These are phyloP conservation scores for Elaeis guineensis DNA, from an alignment of 176 grass and related monocot genomes.

Conservation along the genomic window DNA sequence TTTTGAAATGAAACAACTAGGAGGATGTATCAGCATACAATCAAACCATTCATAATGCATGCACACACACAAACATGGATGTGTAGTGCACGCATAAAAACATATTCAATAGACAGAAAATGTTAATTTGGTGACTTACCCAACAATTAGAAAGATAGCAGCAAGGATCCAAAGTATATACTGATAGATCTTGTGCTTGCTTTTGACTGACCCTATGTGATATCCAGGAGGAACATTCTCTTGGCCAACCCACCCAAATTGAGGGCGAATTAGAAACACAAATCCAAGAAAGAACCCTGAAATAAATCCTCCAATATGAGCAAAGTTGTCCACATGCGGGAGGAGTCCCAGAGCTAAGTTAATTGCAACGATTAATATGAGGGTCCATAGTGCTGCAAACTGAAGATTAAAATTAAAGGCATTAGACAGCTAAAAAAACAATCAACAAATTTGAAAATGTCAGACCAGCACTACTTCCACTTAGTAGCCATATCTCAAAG, in stretches of 20 bases:
- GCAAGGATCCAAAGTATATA: conserved; percentile 61
- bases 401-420: conserved; percentile 14
- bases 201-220: conserved; percentile 13
- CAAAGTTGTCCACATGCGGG: conserved; percentile 82
- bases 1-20: no score
- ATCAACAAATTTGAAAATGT: not conserved
- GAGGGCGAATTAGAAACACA: conserved; percentile 63
- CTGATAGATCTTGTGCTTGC: conserved; percentile 68
- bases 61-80: no score
- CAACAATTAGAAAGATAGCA: conserved; percentile 34
- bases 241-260: conserved; percentile 50
- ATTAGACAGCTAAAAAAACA: not conserved
- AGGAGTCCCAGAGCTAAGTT: conserved; percentile 79
- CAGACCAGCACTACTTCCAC: not conserved
- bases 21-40: no score
- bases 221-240: conserved; percentile 23
- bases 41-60: no score
- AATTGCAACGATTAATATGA: conserved; percentile 53
- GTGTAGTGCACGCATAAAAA: no score
- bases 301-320: conserved; percentile 78
- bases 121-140: conserved; percentile 27
- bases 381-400: conserved; percentile 46
- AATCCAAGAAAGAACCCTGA: conserved; percentile 91
- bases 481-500: not conserved
- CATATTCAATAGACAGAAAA: not conserved